Evolutionary conservation across 148 eudicot genomes (phyloP).

Genomic region (Oxyria digyna): DNA sequence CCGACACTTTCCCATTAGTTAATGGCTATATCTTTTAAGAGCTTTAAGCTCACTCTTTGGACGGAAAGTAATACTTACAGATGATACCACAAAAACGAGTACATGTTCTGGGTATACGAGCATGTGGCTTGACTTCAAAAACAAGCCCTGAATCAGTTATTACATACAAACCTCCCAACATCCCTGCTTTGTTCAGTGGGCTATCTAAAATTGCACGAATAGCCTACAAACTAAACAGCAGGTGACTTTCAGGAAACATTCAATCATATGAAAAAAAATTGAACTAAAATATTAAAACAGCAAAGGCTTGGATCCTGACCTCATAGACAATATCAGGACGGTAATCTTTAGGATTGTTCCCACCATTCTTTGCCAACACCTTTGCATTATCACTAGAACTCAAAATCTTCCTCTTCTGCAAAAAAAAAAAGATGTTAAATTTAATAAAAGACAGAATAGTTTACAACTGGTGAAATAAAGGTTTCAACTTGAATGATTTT

Average conservation of each 20-base stretch:
- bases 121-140: constrained; percentile 30
- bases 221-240: constrained; percentile 15
- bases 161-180: constrained; percentile 27
- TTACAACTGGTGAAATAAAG: background rate
- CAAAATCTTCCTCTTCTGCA: constrained; percentile 7
- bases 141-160: constrained; percentile 17
- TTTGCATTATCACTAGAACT: constrained; percentile 10
- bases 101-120: constrained; percentile 18
- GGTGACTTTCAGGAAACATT: background rate
- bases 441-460: background rate
- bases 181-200: constrained; percentile 18
- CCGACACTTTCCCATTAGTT: no score
- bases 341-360: constrained; percentile 17
- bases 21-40: no score
- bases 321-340: constrained; percentile 21
- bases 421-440: background rate
- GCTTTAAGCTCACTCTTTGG: no score
- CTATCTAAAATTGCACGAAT: constrained; percentile 16
- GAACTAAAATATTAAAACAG: background rate
- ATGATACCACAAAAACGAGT: constrained; percentile 27
- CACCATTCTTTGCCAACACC: constrained; percentile 15
- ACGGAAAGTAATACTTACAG: constrained; percentile 16
- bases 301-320: constrained; percentile 7
- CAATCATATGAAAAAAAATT: background rate
- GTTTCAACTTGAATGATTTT: background rate